phyloP scores from a whole-genome alignment of 345 rosid species.

The Citrus reticulata region DNA sequence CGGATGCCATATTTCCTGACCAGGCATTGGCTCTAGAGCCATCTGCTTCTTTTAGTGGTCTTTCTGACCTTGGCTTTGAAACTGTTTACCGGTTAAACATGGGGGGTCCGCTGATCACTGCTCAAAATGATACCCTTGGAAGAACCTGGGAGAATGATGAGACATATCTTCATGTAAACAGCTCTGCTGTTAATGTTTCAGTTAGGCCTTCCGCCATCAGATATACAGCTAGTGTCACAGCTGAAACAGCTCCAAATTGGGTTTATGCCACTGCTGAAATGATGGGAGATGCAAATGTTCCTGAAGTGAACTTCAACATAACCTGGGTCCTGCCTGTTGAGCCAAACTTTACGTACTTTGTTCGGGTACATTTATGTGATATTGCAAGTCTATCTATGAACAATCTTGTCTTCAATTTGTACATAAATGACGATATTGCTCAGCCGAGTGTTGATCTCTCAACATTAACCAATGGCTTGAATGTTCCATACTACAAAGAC shows the following conservation, averaged over 20 bases:
- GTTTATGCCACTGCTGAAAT: slow-evolving; percentile 87
- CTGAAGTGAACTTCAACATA: slow-evolving; percentile 67
- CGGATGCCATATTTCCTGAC: slow-evolving; percentile 69
- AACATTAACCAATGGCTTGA: slow-evolving; percentile 38
- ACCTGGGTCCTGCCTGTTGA: slow-evolving; percentile 82
- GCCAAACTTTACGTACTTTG: slow-evolving; percentile 71
- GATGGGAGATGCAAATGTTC: slow-evolving; percentile 81
- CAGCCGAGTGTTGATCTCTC: slow-evolving; percentile 75
- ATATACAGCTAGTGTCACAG: slow-evolving; percentile 43
- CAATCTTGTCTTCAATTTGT: slow-evolving; percentile 72
- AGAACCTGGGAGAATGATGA: slow-evolving; percentile 90
- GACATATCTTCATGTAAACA: slow-evolving; percentile 72
- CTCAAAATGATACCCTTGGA: slow-evolving; percentile 87
- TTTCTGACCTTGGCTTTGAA: slow-evolving; percentile 68
- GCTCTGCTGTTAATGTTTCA: slow-evolving; percentile 71
- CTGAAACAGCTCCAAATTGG: slow-evolving; percentile 82
- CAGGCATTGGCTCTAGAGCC: slow-evolving; percentile 72
- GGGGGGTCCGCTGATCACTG: slow-evolving; percentile 90
- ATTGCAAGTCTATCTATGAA: slow-evolving; percentile 68
- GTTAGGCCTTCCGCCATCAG: slow-evolving; percentile 61
- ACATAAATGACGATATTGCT: slow-evolving; percentile 74
- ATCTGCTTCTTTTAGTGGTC: slow-evolving; percentile 51
- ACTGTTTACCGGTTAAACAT: slow-evolving; percentile 86
- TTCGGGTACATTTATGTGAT: slow-evolving; percentile 91
- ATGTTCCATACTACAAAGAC: slow-evolving; percentile 70